These are phyloP conservation scores for Hypoxylon lenormandii DNA, from an alignment of 495 filamentous ascomycete species.

Conservation along the genomic window DNA sequence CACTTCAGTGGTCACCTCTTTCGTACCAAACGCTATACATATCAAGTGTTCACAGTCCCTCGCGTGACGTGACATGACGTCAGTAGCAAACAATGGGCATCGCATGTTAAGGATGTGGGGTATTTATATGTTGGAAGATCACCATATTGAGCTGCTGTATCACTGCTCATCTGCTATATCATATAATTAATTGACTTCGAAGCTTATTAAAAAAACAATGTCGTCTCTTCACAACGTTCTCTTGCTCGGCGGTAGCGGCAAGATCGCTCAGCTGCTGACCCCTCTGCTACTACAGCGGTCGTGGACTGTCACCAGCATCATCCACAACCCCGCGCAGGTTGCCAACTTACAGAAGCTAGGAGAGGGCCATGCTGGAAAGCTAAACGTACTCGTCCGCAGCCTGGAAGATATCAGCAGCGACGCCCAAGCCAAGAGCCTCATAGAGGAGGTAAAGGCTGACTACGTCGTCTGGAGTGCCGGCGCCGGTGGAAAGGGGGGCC, in stretches of 20 bases:
- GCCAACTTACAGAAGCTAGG: constrained; percentile 70
- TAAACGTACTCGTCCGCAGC: constrained; percentile 72
- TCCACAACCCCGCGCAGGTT: constrained; percentile 76
- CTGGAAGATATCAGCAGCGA: constrained; percentile 75
- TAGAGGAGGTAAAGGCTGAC: constrained; percentile 70
- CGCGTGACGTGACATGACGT: constrained; percentile 35
- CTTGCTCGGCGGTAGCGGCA: constrained; percentile 84
- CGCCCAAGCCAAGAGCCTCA: constrained; percentile 69
- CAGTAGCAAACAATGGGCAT: constrained; percentile 3
- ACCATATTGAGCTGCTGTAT: neutral
- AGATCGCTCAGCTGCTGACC: constrained; percentile 80
- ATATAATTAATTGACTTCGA: no score
- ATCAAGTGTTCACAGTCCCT: no score
- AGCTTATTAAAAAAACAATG: no score
- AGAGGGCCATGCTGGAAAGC: constrained; percentile 63
- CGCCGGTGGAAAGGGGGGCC: constrained; percentile 80
- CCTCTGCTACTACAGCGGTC: constrained; percentile 75
- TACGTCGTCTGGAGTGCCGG: constrained; percentile 86
- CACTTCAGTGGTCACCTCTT: no score
- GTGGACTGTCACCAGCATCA: constrained; percentile 81
- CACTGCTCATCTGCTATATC: no score
- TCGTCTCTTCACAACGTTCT: constrained; percentile 65
- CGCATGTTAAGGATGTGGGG: constrained; percentile 34
- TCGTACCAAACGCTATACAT: no score
- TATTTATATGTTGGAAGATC: neutral